Conservation (phyloP, 2,329 filamentous ascomycete genomes). For the Didymella exigua region DNA sequence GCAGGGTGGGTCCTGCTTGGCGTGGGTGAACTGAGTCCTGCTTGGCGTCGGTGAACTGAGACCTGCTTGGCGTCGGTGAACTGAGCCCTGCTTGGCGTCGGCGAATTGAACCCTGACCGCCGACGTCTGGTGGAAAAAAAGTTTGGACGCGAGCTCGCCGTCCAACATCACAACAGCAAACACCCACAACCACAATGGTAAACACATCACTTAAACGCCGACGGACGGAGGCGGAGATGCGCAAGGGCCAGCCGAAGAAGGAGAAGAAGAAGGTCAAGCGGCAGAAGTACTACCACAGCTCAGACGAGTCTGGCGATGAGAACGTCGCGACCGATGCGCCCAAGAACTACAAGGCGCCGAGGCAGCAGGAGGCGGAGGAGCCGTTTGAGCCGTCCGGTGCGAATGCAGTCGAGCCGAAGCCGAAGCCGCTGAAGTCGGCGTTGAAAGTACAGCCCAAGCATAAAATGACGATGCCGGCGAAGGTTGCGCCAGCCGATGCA, state of each 20-base stretch:
- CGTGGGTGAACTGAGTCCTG: too few species aligned
- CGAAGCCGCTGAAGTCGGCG: slow-evolving; percentile 21
- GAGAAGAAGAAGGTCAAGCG: slow-evolving; percentile 66
- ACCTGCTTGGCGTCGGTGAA: slow-evolving; percentile 38
- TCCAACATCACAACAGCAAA: not conserved
- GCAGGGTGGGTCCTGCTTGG: slow-evolving; percentile 31
- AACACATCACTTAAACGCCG: slow-evolving; percentile 58
- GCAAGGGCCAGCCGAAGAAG: slow-evolving; percentile 58
- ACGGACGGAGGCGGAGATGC: slow-evolving; percentile 64
- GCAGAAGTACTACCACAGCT: slow-evolving; percentile 68
- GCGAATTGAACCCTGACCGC: slow-evolving; percentile 27
- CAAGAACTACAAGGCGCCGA: slow-evolving; percentile 56
- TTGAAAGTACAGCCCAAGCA: slow-evolving; percentile 30
- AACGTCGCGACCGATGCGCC: slow-evolving; percentile 40
- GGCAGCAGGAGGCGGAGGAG: slow-evolving; percentile 51
- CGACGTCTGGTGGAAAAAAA: slow-evolving; percentile 27
- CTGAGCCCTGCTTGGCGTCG: slow-evolving; percentile 29
- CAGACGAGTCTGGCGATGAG: slow-evolving; percentile 63
- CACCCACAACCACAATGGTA: slow-evolving; percentile 39
- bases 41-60: slow-evolving; percentile 35
- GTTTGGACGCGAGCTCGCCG: slow-evolving; percentile 11
- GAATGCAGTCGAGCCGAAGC: slow-evolving; percentile 27
- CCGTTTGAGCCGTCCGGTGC: slow-evolving; percentile 37
- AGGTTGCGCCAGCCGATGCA: slow-evolving; percentile 34
- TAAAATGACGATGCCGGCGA: slow-evolving; percentile 31